Conservation (phyloP, 2,329 filamentous ascomycete genomes). For the Cladosporium sp. region DNA sequence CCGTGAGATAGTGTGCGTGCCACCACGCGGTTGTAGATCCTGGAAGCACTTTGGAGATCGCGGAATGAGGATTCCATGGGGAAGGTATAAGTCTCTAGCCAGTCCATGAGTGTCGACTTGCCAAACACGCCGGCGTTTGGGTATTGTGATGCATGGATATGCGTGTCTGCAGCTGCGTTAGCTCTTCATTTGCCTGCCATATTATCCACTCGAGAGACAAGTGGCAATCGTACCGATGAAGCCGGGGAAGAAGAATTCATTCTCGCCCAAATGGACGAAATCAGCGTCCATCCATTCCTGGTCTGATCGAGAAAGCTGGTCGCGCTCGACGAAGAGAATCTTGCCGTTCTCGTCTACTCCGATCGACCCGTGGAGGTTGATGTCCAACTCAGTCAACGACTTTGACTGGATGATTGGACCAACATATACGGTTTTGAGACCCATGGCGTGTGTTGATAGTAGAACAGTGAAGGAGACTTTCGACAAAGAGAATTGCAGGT, state of each 20-base stretch:
- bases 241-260: conserved; percentile 77
- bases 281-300: conserved; percentile 40
- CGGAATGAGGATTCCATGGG: conserved; percentile 78
- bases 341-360: conserved; percentile 51
- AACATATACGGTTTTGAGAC: conserved; percentile 46
- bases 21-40: conserved; percentile 74
- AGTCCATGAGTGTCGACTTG: conserved; percentile 85
- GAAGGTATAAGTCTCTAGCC: conserved; percentile 93
- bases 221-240: conserved; percentile 60
- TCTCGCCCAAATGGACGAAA: conserved; percentile 37
- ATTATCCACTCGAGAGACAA: neutral
- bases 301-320: conserved; percentile 20
- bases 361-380: conserved; percentile 43
- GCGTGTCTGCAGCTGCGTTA: conserved; percentile 65
- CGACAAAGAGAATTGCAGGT: neutral
- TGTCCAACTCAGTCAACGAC: conserved; percentile 46
- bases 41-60: conserved; percentile 57
- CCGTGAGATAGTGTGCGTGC: conserved; percentile 79
- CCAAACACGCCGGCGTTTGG: conserved; percentile 93
- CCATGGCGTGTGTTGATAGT: conserved; percentile 10
- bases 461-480: neutral
- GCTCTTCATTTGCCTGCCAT: neutral
- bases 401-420: conserved; percentile 60
- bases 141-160: conserved; percentile 92
- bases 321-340: conserved; percentile 46